phyloP scores from a whole-genome alignment of 176 grass and related monocot species.

The Carex scoparia region DNA sequence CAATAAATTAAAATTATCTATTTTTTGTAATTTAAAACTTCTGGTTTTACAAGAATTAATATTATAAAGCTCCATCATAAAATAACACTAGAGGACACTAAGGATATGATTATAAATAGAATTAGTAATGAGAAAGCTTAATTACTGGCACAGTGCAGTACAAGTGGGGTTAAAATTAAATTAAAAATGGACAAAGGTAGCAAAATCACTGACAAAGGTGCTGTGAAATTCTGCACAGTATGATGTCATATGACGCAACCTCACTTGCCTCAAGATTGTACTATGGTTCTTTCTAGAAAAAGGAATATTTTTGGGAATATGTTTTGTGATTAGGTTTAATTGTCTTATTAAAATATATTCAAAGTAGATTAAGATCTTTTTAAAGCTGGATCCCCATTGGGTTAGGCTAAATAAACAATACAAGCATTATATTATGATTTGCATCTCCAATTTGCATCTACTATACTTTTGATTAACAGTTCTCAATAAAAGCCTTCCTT shows the following conservation, averaged over 20 bases:
- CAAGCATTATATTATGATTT: neutral
- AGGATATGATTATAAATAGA: too few species aligned
- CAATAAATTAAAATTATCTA: too few species aligned
- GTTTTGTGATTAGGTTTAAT: neutral
- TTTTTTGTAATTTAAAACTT: too few species aligned
- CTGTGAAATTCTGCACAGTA: neutral
- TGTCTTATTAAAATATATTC: slow-evolving; percentile 4
- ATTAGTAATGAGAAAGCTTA: too few species aligned
- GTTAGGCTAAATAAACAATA: neutral
- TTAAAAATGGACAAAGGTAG: slow-evolving; percentile 17
- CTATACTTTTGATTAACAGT: neutral
- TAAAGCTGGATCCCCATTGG: neutral
- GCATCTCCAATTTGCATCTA: neutral
- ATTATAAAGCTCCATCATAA: too few species aligned
- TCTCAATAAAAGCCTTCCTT: neutral
- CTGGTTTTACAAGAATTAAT: too few species aligned
- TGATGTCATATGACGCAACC: slow-evolving; percentile 47
- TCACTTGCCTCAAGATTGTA: slow-evolving; percentile 33
- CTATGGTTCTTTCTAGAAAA: slow-evolving; percentile 45
- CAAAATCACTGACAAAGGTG: slow-evolving; percentile 40
- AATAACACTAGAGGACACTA: too few species aligned
- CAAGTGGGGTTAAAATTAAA: neutral
- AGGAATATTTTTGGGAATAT: slow-evolving; percentile 24
- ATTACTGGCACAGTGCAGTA: neutral
- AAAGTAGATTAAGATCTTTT: neutral